Evolutionary conservation across 257 asterid genomes (phyloP).

Genomic region (Solanum paucissectum): DNA sequence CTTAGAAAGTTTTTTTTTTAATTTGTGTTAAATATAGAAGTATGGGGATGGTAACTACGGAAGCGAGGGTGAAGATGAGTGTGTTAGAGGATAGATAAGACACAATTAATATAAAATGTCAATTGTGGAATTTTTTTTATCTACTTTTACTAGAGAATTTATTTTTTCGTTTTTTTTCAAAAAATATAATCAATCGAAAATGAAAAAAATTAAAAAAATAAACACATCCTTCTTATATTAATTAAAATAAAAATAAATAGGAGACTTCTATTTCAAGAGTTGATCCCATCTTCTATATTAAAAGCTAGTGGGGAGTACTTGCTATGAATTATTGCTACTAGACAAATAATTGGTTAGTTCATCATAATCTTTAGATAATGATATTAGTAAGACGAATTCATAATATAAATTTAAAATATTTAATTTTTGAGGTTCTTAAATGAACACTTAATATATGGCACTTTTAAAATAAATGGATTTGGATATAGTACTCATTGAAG

Average conservation of each 20-base stretch:
- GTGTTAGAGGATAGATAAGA: too few species aligned
- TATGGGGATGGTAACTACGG: too few species aligned
- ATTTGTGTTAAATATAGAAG: too few species aligned
- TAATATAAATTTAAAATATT: not conserved
- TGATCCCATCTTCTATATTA: not conserved
- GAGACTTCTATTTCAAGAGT: not conserved
- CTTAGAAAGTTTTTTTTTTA: too few species aligned
- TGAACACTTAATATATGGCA: not conserved
- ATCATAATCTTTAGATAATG: not conserved
- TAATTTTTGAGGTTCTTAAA: not conserved
- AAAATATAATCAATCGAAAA: not conserved
- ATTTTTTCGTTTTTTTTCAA: not conserved
- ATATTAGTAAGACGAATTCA: not conserved
- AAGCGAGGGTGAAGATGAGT: too few species aligned
- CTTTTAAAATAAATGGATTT: not conserved
- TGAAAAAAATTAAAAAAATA: not conserved
- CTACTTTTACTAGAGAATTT: not conserved
- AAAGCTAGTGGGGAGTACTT: not conserved
- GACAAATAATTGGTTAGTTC: not conserved
- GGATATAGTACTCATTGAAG: not conserved
- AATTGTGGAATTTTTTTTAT: too few species aligned
- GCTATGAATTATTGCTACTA: not conserved
- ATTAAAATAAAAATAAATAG: not conserved
- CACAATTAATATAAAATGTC: too few species aligned
- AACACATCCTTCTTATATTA: not conserved